Evolutionary conservation across 345 rosid genomes (phyloP).

Genomic region (Jatropha curcas): DNA sequence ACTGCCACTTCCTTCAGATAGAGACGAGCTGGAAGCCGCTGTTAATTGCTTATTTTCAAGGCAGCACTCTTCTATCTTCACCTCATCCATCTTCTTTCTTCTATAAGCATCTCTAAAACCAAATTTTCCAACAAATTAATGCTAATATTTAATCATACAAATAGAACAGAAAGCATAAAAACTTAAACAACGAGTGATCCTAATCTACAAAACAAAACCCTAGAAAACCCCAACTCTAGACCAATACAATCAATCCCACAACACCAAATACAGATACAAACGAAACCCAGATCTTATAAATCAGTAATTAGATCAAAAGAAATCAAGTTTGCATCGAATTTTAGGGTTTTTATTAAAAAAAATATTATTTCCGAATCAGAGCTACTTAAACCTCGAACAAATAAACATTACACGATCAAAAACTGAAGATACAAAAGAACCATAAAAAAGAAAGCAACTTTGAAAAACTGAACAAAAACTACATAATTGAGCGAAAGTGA

Average conservation of each 20-base stretch:
- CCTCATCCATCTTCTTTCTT: constrained; percentile 49
- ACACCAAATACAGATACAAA: constrained; percentile 24
- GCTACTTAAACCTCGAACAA: constrained; percentile 22
- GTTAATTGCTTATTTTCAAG: constrained; percentile 81
- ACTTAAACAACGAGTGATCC: constrained; percentile 12
- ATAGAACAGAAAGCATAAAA: not conserved
- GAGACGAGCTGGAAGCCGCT: constrained; percentile 69
- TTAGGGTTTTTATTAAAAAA: constrained; percentile 31
- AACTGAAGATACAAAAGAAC: constrained; percentile 18
- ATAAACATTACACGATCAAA: constrained; percentile 24
- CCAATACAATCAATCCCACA: constrained; percentile 28
- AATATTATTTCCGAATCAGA: constrained; percentile 26
- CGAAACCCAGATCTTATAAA: constrained; percentile 56
- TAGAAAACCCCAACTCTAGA: constrained; percentile 21
- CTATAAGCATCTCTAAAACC: constrained; percentile 47
- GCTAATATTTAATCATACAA: not conserved
- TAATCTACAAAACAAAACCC: constrained; percentile 15
- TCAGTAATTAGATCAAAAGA: constrained; percentile 35
- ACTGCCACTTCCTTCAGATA: constrained; percentile 74
- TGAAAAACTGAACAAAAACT: not conserved
- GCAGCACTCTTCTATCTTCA: constrained; percentile 61
- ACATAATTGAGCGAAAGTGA: not conserved
- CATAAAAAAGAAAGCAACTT: not conserved
- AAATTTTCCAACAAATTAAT: constrained; percentile 32
- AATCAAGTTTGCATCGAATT: constrained; percentile 12